A percentile compares a stretch with the other conserved stretches of the same genome.
Evolutionary conservation across 2,329 filamentous ascomycete genomes (phyloP).

Genomic region (Aphanocladium album): DNA sequence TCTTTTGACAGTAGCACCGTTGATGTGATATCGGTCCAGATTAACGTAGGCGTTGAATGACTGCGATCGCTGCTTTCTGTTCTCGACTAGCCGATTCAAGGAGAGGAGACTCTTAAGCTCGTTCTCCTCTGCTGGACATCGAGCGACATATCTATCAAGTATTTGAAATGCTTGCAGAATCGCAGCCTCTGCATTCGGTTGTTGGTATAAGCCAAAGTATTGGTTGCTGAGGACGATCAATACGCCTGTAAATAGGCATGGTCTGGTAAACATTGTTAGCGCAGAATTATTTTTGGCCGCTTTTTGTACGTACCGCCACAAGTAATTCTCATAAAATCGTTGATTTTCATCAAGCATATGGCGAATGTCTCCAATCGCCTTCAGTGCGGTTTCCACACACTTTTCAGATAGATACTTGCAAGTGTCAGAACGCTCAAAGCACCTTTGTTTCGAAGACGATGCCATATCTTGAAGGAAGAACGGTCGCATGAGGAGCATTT

Average conservation of each 20-base stretch:
- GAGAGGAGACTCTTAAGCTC: not conserved
- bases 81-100: not conserved
- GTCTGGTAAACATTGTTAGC: constrained; percentile 31
- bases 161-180: constrained; percentile 27
- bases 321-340: not conserved
- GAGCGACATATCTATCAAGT: not conserved
- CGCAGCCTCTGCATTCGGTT: constrained; percentile 34
- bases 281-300: not conserved
- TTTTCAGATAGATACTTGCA: not conserved
- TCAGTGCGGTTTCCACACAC: not conserved
- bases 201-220: constrained; percentile 45
- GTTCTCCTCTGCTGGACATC: not conserved
- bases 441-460: not conserved
- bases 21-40: not conserved
- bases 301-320: constrained; percentile 5
- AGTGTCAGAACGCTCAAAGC: not conserved
- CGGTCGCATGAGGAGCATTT: not conserved
- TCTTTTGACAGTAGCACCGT: not conserved
- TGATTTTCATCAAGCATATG: not conserved
- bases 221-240: constrained; percentile 54
- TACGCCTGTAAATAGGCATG: constrained; percentile 51
- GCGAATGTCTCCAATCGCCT: not conserved
- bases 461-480: not conserved
- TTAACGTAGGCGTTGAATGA: not conserved
- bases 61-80: not conserved